Evolutionary conservation across 1,139 yeast species (phyloP).

Genomic region (Suhomyces chickasaworum): DNA sequence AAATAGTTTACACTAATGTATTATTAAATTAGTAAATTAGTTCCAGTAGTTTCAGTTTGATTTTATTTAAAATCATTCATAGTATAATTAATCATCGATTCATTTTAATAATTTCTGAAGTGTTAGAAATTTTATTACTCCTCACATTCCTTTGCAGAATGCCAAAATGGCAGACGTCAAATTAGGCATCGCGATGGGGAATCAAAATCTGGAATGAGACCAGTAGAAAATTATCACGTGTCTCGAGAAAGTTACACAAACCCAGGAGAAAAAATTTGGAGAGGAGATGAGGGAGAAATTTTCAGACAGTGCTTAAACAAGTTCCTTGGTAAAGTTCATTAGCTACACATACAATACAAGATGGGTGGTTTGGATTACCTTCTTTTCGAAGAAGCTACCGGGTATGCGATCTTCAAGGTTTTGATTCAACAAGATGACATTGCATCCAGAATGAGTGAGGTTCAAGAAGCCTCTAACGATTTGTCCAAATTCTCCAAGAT

Average conservation of each 20-base stretch:
- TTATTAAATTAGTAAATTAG: too few species aligned
- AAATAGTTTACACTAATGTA: too few species aligned
- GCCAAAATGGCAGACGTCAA: too few species aligned
- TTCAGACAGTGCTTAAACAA: constrained; percentile 12
- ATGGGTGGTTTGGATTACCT: constrained; percentile 83
- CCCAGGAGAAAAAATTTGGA: constrained; percentile 11
- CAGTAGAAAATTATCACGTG: constrained; percentile 10
- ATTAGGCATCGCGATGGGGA: background rate
- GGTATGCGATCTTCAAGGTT: constrained; percentile 95
- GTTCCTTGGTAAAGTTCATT: constrained; percentile 10
- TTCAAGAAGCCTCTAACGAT: constrained; percentile 88
- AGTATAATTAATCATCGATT: too few species aligned
- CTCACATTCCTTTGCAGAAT: too few species aligned
- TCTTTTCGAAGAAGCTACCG: constrained; percentile 98
- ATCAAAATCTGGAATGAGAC: background rate
- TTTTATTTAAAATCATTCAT: too few species aligned
- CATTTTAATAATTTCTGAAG: too few species aligned
- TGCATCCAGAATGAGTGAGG: constrained; percentile 90
- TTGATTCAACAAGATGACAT: constrained; percentile 92
- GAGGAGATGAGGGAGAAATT: constrained; percentile 24
- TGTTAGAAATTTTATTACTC: too few species aligned
- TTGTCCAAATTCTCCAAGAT: constrained; percentile 87
- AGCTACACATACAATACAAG: constrained; percentile 12
- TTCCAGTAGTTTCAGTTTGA: too few species aligned
- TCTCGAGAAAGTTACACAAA: constrained; percentile 11